Conservation (phyloP, 352 stramenopile genomes). For the Plasmopara viticola region DNA sequence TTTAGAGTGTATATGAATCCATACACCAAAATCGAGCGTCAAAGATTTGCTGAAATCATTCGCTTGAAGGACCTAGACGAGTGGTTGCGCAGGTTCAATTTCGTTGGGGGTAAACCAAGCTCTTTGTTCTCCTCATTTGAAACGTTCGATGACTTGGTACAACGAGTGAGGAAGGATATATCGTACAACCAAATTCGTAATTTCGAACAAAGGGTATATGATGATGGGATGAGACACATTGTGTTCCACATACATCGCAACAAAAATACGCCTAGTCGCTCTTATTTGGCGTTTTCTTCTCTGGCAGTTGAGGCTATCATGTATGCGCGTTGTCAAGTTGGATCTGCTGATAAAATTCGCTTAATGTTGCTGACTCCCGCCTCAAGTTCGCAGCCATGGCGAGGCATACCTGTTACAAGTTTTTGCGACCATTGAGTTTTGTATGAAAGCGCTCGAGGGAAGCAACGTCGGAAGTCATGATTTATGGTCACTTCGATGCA, state of each 20-base stretch:
- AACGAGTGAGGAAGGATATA: too few species aligned
- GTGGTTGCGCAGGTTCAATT: slow-evolving; percentile 16
- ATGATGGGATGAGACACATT: slow-evolving; percentile 10
- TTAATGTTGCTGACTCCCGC: too few species aligned
- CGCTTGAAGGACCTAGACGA: slow-evolving; percentile 13
- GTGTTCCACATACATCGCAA: slow-evolving; percentile 5
- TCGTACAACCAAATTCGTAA: not conserved
- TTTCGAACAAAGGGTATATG: slow-evolving; percentile 3
- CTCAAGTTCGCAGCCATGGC: too few species aligned
- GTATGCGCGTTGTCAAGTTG: not conserved
- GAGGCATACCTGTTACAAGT: too few species aligned
- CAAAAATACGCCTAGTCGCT: not conserved
- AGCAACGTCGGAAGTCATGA: too few species aligned
- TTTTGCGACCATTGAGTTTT: too few species aligned
- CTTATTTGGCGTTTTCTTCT: slow-evolving; percentile 7
- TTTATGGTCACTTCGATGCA: too few species aligned
- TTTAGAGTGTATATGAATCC: slow-evolving; percentile 27
- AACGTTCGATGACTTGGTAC: too few species aligned
- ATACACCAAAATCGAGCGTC: slow-evolving; percentile 21
- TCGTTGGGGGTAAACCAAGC: slow-evolving; percentile 20
- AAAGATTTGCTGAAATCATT: slow-evolving; percentile 13
- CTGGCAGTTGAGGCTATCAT: slow-evolving; percentile 8
- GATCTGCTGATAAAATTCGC: too few species aligned
- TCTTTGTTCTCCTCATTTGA: too few species aligned
- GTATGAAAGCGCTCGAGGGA: too few species aligned